Conservation (phyloP, 306 rosid species). For the Fragaria vesca region DNA sequence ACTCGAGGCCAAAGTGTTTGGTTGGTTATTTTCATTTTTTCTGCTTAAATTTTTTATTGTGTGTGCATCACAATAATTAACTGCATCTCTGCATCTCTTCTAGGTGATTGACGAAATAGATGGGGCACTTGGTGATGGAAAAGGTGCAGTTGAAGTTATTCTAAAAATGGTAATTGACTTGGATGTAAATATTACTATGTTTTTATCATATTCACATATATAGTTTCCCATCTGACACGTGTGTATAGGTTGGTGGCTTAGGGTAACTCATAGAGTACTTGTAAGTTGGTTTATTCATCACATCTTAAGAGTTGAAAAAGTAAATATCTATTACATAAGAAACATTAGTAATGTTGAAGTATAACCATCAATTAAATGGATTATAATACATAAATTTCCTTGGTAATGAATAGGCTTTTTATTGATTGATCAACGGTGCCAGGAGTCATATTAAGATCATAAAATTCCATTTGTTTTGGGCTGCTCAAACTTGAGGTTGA, state of each 20-base stretch:
- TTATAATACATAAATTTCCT: neutral
- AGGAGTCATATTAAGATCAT: neutral
- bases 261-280: neutral
- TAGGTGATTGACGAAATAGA: constrained; percentile 97
- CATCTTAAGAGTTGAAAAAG: neutral
- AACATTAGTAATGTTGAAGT: too few species aligned
- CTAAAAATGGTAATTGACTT: constrained; percentile 72
- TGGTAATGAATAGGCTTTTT: neutral
- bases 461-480: neutral
- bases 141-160: constrained; percentile 94
- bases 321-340: too few species aligned
- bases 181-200: constrained; percentile 15
- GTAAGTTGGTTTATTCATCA: neutral
- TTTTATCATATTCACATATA: neutral
- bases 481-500: neutral
- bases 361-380: neutral
- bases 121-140: constrained; percentile 92
- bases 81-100: constrained; percentile 16
- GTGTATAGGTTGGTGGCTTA: neutral
- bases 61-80: constrained; percentile 7
- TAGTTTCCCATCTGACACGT: neutral
- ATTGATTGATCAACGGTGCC: neutral
- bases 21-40: constrained; percentile 37
- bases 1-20: constrained; percentile 83
- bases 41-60: constrained; percentile 4